Base-by-base conservation (phyloP, 1,284 basidiomycete species). In the Kwoniella shivajii region DNA sequence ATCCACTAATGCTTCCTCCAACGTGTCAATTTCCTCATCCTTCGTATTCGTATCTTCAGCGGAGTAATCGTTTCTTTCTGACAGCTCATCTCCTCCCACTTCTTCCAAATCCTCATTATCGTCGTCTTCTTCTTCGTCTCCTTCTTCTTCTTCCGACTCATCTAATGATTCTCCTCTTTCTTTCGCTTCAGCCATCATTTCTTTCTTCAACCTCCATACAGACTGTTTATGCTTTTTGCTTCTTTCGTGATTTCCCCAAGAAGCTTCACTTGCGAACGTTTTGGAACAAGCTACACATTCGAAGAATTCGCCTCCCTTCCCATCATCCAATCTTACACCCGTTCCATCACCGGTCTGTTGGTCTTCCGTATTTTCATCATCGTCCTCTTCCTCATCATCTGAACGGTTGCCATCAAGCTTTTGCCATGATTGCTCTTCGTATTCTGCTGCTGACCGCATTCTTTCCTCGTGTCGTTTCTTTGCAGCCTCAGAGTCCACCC, bases 251-350 rank as follows among this genome's bases (percentile, higher is more conserved):
- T 94, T 98, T 66, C 87, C 83, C 92, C 94, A 99, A 16, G 92
- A 90, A 0, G 92, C 90, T 71, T 97, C 92, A 65, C 88, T 93
- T 69, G 88, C 83, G 77, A 98, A 99, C 1, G 83, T 83, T 80
- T 97, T 98, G 52, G 85, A 83, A 72, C 96, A 99, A 3, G 89
- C 95, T n/a, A 98, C 88, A 69, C 96, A 99, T 74, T 97, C 93
- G 84, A 90, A 94, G 5, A 65, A 59, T 54, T 72, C 65, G 2
- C 65, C 65, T 7, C 68, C 74, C 2, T 58, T 54, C 1, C 64
- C 71, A 50, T 69, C 68, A 14, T 71, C 70, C 44, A 63, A 44
- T 11, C 67, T 55, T n/a, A 70, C 64, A 1, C 66, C 72, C 2
- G 63, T 71, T 1, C 66, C 70, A 41, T 72, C 72, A 22, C 66